Evolutionary conservation across 139 green algal genomes (phyloP).

Genomic region (Mychonastes homosphaera): DNA sequence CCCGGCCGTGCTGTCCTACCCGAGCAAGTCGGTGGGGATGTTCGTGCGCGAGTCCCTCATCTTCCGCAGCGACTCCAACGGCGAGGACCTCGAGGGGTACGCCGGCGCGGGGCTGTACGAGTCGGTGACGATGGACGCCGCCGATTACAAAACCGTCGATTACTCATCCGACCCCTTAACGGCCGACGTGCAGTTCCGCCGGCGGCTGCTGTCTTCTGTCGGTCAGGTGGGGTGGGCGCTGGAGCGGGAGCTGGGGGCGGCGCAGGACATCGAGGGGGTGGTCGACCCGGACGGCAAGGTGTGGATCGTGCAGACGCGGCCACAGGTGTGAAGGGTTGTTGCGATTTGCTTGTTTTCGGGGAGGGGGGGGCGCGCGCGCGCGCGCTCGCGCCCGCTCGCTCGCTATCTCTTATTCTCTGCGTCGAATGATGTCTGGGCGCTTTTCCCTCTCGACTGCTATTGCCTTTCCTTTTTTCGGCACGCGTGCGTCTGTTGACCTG

Average conservation of each 20-base stretch:
- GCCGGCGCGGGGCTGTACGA: constrained; percentile 86
- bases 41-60: constrained; percentile 81
- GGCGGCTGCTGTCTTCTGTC: neutral
- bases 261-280: constrained; percentile 92
- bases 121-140: constrained; percentile 86
- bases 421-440: too few species aligned
- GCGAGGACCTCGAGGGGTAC: constrained; percentile 91
- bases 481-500: too few species aligned
- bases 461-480: too few species aligned
- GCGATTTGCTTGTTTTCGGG: too few species aligned
- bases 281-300: constrained; percentile 73
- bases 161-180: constrained; percentile 35
- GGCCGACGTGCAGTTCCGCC: constrained; percentile 14
- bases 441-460: too few species aligned
- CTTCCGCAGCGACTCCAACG: constrained; percentile 89
- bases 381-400: too few species aligned
- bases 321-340: constrained; percentile 86
- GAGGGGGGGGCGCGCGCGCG: too few species aligned
- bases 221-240: constrained; percentile 64
- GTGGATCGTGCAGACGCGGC: constrained; percentile 92
- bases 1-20: constrained; percentile 72
- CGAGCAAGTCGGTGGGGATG: constrained; percentile 82
- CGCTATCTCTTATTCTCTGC: too few species aligned
- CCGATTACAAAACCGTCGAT: constrained; percentile 42
- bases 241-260: constrained; percentile 63